Conservation (phyloP, 345 rosid genomes). For the Gynandropsis gynandra region DNA sequence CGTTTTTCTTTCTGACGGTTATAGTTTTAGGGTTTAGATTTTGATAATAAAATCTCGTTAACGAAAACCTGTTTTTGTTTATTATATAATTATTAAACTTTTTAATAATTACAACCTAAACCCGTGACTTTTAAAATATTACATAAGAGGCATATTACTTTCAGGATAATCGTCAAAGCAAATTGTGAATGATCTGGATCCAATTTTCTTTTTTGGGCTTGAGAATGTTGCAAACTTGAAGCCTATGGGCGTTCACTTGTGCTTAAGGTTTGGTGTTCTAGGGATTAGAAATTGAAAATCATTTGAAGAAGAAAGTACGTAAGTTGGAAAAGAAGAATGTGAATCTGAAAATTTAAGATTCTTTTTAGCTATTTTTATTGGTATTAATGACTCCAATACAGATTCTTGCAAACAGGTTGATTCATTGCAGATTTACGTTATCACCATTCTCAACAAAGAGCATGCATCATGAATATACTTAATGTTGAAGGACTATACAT, state of each 20-base stretch:
- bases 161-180: conserved; percentile 68
- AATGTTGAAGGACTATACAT: conserved; percentile 48
- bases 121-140: too few species aligned
- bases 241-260: conserved; percentile 5
- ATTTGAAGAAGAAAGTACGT: conserved; percentile 68
- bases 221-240: background rate
- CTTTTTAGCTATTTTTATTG: conserved; percentile 16
- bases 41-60: too few species aligned
- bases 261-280: conserved; percentile 28
- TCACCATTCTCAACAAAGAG: conserved; percentile 55
- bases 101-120: too few species aligned
- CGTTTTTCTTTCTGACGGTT: too few species aligned
- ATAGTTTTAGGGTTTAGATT: too few species aligned
- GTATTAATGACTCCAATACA: conserved; percentile 34
- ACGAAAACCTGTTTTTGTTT: too few species aligned
- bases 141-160: too few species aligned
- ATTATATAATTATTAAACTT: too few species aligned
- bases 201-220: conserved; percentile 10
- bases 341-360: conserved; percentile 9
- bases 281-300: conserved; percentile 96
- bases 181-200: conserved; percentile 60
- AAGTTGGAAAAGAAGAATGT: conserved; percentile 82
- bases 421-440: conserved; percentile 47
- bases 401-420: conserved; percentile 45
- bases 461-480: conserved; percentile 46